Conservation (phyloP, 2,329 filamentous ascomycete species). For the Arthroderma uncinatum region DNA sequence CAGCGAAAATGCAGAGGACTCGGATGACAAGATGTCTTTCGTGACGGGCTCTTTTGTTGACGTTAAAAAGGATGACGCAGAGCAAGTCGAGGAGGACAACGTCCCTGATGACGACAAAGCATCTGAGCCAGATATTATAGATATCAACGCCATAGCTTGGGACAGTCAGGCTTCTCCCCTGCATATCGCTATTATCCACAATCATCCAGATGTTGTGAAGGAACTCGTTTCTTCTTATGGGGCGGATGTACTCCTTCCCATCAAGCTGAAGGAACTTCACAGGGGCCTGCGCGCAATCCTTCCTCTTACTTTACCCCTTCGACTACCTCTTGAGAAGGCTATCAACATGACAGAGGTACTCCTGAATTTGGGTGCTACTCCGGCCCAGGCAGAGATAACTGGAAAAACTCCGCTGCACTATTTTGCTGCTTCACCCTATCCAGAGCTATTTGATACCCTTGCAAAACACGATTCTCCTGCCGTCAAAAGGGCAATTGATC, state of each 20-base stretch:
- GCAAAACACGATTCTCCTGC: slow-evolving; percentile 10
- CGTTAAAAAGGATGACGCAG: slow-evolving; percentile 40
- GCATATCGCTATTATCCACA: slow-evolving; percentile 66
- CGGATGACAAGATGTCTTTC: slow-evolving; percentile 16
- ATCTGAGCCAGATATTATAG: slow-evolving; percentile 59
- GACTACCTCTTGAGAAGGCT: not conserved
- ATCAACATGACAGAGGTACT: not conserved
- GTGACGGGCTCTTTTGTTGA: slow-evolving; percentile 43
- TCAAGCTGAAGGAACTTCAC: not conserved
- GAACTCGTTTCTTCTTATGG: slow-evolving; percentile 58
- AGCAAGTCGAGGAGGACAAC: slow-evolving; percentile 20
- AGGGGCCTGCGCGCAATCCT: not conserved
- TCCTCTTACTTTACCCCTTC: not conserved
- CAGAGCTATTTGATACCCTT: slow-evolving; percentile 8
- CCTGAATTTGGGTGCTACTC: slow-evolving; percentile 50
- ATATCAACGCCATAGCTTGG: slow-evolving; percentile 64
- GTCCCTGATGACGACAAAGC: slow-evolving; percentile 10
- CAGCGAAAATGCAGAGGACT: not conserved
- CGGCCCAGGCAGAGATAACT: slow-evolving; percentile 55
- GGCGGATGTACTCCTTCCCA: slow-evolving; percentile 48
- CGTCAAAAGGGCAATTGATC: slow-evolving; percentile 9
- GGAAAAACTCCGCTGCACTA: slow-evolving; percentile 55
- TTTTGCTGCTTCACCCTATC: slow-evolving; percentile 42
- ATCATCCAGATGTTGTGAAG: slow-evolving; percentile 58
- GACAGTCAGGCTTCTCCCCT: slow-evolving; percentile 62